Evolutionary conservation across 2,329 filamentous ascomycete genomes (phyloP).

Genomic region (Metarhizium sp.): DNA sequence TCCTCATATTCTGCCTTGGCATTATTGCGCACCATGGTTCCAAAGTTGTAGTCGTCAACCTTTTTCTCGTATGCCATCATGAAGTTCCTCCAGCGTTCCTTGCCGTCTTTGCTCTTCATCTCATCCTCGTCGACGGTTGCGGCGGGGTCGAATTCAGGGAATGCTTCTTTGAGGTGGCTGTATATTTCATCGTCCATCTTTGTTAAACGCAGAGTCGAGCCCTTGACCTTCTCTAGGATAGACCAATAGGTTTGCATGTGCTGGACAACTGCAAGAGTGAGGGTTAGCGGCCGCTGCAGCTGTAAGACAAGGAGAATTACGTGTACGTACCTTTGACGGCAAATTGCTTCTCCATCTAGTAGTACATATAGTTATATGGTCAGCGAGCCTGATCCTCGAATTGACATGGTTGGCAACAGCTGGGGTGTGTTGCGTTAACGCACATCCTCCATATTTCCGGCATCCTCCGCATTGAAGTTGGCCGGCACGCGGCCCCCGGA

Average conservation of each 20-base stretch:
- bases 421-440: slow-evolving; percentile 18
- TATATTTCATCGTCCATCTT: slow-evolving; percentile 94
- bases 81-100: slow-evolving; percentile 91
- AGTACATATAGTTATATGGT: not conserved
- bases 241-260: slow-evolving; percentile 97
- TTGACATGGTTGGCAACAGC: not conserved
- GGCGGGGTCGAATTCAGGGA: slow-evolving; percentile 85
- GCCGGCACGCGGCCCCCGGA: slow-evolving; percentile 31
- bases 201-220: slow-evolving; percentile 82
- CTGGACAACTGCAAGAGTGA: slow-evolving; percentile 55
- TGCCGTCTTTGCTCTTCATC: slow-evolving; percentile 96
- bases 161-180: slow-evolving; percentile 76
- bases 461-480: slow-evolving; percentile 50
- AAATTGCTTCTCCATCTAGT: slow-evolving; percentile 96
- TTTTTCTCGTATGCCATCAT: slow-evolving; percentile 90
- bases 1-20: slow-evolving; percentile 78
- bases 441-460: slow-evolving; percentile 46
- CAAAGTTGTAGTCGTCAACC: slow-evolving; percentile 97
- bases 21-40: slow-evolving; percentile 77
- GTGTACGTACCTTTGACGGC: slow-evolving; percentile 70
- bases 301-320: not conserved
- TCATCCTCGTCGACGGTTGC: slow-evolving; percentile 77
- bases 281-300: not conserved
- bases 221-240: slow-evolving; percentile 83
- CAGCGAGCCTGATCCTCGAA: slow-evolving; percentile 1